Evolutionary conservation across 2,329 filamentous ascomycete species (phyloP), one percentile per base, ranked within the genome.

Genomic region (Talaromyces amestolkiae): DNA sequence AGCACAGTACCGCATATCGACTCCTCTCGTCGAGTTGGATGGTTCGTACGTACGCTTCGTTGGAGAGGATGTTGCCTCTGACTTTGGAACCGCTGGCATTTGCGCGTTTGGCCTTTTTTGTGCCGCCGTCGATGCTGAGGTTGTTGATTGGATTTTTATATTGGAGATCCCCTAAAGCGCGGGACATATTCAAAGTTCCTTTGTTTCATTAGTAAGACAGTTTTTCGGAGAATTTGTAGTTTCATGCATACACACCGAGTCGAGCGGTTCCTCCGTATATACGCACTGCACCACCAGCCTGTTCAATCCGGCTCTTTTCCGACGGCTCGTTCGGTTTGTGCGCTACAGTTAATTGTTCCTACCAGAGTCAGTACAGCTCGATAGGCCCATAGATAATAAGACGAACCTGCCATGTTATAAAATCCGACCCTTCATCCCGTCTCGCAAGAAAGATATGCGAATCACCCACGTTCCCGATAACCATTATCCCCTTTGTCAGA

Each of bases 181-280:
- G 74, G 24, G 75, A 77, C 72, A 77, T 77, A 54, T 77, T 76
- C 56, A 77, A 64, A 8, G 73, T 71, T 33, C 74, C 73, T 75
- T 19, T 31, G 5, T 11, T 6, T 6, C 7, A 10, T 59, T 13
- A 59, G 56, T 15, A 3, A 13, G 37, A 10, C 5, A 10, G 13
- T 39, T 33, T 3, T 0, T 13, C 10, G 1, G 1, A 19, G 8
- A 17, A 37, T 13, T 27, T 31, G 22, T 43, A 31, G 24, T 51
- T 17, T 31, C 51, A 31, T 64, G 31, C 39, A 13, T 43, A 47
- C 53, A 58, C 65, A 76, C 75, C 75, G 35, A 77, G 58, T 39
- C 75, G 73, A 39, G 72, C 64, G 35, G 68, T 73, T 35, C 75
- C 75, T 43, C 66, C 70, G 19, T 68, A 65, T 27, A 63, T 70